phyloP scores from a whole-genome alignment of 495 filamentous ascomycete species.

The Bathelium albidoporum region DNA sequence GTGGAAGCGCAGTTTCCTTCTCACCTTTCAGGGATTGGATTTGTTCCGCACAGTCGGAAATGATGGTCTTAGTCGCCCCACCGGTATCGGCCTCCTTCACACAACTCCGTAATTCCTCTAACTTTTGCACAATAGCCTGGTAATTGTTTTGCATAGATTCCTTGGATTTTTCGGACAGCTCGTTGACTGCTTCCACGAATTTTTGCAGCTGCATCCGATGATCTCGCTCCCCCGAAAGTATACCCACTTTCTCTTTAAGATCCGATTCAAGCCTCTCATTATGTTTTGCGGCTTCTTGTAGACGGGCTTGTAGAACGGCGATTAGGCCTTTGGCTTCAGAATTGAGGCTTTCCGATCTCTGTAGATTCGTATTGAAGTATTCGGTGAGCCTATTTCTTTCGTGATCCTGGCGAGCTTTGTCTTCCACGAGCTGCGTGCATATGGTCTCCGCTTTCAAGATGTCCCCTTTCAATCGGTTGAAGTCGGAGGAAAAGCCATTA shows the following conservation, averaged over 20 bases:
- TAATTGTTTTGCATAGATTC: conserved; percentile 10
- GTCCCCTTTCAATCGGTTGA: background rate
- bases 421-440: background rate
- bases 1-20: background rate
- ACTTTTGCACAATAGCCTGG: conserved; percentile 19
- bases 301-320: background rate
- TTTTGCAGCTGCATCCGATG: conserved; percentile 18
- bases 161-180: conserved; percentile 8
- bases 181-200: conserved; percentile 12
- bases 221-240: conserved; percentile 21
- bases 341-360: background rate
- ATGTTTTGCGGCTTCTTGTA: background rate
- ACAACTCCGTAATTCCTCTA: conserved; percentile 13
- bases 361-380: background rate
- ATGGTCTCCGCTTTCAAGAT: background rate
- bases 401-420: background rate
- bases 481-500: background rate
- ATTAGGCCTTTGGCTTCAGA: background rate
- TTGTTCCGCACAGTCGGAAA: background rate
- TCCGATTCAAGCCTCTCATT: conserved; percentile 13
- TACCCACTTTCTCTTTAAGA: conserved; percentile 13
- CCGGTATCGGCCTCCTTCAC: background rate
- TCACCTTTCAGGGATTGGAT: background rate
- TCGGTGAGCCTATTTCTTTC: background rate
- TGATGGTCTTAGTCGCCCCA: background rate